Evolutionary conservation across 768 basidiomycete genomes (phyloP).

Genomic region (Podaxis pistillaris): DNA sequence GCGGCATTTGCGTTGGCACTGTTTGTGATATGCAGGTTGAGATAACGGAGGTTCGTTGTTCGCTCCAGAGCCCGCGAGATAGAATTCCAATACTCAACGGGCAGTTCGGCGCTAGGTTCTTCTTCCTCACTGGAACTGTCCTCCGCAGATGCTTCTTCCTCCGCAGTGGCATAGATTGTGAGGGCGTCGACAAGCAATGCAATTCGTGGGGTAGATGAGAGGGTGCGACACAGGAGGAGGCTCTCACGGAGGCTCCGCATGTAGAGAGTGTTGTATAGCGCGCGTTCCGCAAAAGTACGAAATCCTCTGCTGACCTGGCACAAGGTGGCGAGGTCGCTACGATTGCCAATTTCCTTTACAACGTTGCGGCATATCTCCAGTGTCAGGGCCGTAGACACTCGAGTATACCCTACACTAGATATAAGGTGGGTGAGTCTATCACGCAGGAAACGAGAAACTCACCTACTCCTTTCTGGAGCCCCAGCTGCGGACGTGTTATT

Average conservation of each 20-base stretch:
- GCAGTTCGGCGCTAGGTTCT: slow-evolving; percentile 22
- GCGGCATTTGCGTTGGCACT: slow-evolving; percentile 31
- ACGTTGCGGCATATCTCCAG: slow-evolving; percentile 59
- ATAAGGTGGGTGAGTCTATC: slow-evolving; percentile 6
- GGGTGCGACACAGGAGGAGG: slow-evolving; percentile 43
- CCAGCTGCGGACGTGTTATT: slow-evolving; percentile 17
- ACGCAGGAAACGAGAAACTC: slow-evolving; percentile 13
- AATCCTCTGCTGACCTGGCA: slow-evolving; percentile 60
- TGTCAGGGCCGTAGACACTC: slow-evolving; percentile 53
- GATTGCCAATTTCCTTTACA: slow-evolving; percentile 48
- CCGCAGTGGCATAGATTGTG: slow-evolving; percentile 43
- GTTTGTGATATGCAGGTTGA: slow-evolving; percentile 48
- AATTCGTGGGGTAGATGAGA: slow-evolving; percentile 46
- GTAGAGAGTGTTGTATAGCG: slow-evolving; percentile 58
- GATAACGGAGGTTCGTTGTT: slow-evolving; percentile 45
- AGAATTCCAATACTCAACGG: slow-evolving; percentile 46
- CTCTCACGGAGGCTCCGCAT: slow-evolving; percentile 39
- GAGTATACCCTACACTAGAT: slow-evolving; percentile 39
- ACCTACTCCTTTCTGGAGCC: slow-evolving; percentile 29
- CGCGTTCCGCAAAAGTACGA: slow-evolving; percentile 51
- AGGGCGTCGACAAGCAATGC: slow-evolving; percentile 52
- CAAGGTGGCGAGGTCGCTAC: slow-evolving; percentile 53
- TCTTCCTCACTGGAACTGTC: slow-evolving; percentile 25
- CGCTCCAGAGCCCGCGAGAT: slow-evolving; percentile 48
- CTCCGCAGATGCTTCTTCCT: slow-evolving; percentile 22